Evolutionary conservation across 805 yeast species (phyloP), one percentile per base, ranked within the genome.

Genomic region (Wickerhamomyces rabaulensis): DNA sequence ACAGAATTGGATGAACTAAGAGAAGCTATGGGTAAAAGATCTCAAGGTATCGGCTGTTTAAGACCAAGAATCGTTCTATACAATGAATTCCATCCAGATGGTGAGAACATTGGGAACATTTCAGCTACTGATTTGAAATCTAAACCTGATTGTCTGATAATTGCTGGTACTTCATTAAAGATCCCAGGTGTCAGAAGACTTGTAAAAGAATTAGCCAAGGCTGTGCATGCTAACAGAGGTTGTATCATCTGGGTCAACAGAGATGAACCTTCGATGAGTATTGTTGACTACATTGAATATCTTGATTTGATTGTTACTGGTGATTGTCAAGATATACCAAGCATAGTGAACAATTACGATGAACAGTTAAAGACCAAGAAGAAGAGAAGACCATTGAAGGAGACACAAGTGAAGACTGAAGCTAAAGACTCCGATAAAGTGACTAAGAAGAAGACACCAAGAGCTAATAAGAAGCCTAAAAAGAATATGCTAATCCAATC

Each of bases 81-180:
- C 70, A 74, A 87, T 69, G 88, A 90, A 56, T 72, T 74, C 46
- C 87, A 90, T 60, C 96, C 96, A 1, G 95, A 89, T 61, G 90
- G 94, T 51, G 95, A 92, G 40, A 78, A 84, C 25, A 88, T 90
- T 41, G 96, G 96, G 0, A 78, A 80, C 44, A 78, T 86, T 4
- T 76, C 89, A 6, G 84, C 84, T 16, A 53, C 72, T 2, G 97
- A 90, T 63, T 63, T 87, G 39, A 73, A 70, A 48, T 65, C 73
- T 10, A 75, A 74, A 35, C 90, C 95, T 16, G 97, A 90, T 61
- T 83, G 92, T 56, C 65, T 89, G 40, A 66, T 90, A 7, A 82
- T 90, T 43, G 87, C 85, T 8, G 97, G 97, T 3, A 90, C 97
- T 0, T 82, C 95, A 2, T 69, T 90, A 48, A 82, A 86, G 58